These are phyloP conservation scores for Talaromyces trachyspermus DNA, from an alignment of 495 filamentous ascomycete species.

Conservation along the genomic window DNA sequence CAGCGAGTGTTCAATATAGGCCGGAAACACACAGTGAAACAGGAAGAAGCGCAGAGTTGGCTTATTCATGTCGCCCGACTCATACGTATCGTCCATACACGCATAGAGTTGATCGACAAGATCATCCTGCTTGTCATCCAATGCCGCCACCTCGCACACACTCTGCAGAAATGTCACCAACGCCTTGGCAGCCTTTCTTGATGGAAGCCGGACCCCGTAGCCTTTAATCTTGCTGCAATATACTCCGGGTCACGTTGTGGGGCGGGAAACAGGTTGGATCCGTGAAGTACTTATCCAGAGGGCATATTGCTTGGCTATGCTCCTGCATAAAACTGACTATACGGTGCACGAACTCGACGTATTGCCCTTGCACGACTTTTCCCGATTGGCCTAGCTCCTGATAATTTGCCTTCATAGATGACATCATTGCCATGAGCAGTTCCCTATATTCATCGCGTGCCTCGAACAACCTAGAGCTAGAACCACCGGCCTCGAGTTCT, in stretches of 20 bases:
- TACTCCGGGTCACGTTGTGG: conserved; percentile 60
- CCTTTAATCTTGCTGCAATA: conserved; percentile 59
- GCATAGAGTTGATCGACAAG: conserved; percentile 50
- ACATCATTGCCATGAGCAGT: conserved; percentile 52
- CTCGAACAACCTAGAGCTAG: conserved; percentile 20
- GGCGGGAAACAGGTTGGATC: conserved; percentile 58
- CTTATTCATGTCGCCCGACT: conserved; percentile 31
- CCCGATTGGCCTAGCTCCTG: conserved; percentile 45
- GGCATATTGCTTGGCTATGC: conserved; percentile 53
- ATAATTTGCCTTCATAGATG: conserved; percentile 62
- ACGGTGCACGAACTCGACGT: conserved; percentile 60
- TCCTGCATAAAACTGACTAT: conserved; percentile 60
- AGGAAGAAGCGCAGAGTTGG: conserved; percentile 52
- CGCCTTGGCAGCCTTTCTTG: conserved; percentile 45
- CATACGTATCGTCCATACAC: conserved; percentile 46
- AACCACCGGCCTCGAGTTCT: conserved; percentile 23
- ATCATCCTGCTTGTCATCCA: conserved; percentile 53
- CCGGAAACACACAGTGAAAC: conserved; percentile 54
- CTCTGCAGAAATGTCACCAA: conserved; percentile 57
- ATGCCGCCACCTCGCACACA: conserved; percentile 53
- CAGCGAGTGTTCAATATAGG: conserved; percentile 51
- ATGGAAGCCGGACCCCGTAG: conserved; percentile 52
- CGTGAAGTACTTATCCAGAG: conserved; percentile 61
- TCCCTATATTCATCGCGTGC: conserved; percentile 48
- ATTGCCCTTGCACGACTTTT: conserved; percentile 40